Percentiles rank a stretch among this genome's conserved stretches.
Evolutionary conservation across 2,329 filamentous ascomycete species (phyloP).

Genomic region (Neofusicoccum laricinum): DNA sequence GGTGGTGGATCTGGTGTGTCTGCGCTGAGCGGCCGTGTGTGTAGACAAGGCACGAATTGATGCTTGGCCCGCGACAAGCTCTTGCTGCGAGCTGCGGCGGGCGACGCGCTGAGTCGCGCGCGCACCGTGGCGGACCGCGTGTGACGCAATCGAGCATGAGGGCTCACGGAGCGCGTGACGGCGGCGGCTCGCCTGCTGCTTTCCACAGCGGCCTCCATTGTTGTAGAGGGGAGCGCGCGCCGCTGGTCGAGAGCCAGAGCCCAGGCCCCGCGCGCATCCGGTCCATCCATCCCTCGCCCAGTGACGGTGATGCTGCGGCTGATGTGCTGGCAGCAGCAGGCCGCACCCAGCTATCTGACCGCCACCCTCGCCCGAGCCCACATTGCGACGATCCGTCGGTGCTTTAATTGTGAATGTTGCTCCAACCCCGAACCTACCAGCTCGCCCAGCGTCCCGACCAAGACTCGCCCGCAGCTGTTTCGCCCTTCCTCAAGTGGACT

Average conservation of each 20-base stretch:
- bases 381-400: slow-evolving; percentile 9
- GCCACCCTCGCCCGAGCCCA: slow-evolving; percentile 9
- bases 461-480: slow-evolving; percentile 26
- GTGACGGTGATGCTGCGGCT: background rate
- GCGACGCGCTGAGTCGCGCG: slow-evolving; percentile 9
- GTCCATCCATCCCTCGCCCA: background rate
- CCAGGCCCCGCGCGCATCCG: slow-evolving; percentile 4
- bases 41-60: slow-evolving; percentile 19
- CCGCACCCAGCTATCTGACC: background rate
- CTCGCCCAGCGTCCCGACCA: slow-evolving; percentile 37
- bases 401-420: slow-evolving; percentile 33
- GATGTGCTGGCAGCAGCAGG: background rate
- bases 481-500: slow-evolving; percentile 34
- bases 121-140: background rate
- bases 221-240: background rate
- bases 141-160: slow-evolving; percentile 12
- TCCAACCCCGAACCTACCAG: slow-evolving; percentile 39
- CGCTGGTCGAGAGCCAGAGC: background rate
- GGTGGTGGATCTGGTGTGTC: slow-evolving; percentile 36
- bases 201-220: background rate
- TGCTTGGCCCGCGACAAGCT: background rate
- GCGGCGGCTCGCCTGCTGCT: background rate
- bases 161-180: slow-evolving; percentile 14
- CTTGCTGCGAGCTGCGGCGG: background rate
- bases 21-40: background rate